Evolutionary conservation across 192 early-diverging fungal species (phyloP), one percentile per base, ranked within the genome.

Genomic region (Cladochytrium replicatum): DNA sequence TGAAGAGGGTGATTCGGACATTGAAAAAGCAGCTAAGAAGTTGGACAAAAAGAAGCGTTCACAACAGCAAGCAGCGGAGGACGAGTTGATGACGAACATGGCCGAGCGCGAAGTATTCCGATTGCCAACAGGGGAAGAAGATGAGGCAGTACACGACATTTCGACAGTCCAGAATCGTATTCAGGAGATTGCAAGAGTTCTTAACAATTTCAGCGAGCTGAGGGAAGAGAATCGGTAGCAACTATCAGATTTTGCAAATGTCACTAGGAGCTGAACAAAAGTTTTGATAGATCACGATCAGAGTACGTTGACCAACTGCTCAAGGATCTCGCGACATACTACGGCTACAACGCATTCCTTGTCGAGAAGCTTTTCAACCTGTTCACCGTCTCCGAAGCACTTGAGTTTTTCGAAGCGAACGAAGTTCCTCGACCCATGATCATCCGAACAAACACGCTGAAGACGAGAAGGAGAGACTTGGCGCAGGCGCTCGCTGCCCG

Each of bases 361-460:
- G 74, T 84, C 59, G 86, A 91, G 54, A 92, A 92, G 62, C 76
- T 97, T 4, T 83, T 94, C 64, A 74, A 94, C 53, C 69, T 95
- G 55, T 95, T 98, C 68, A 72, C 91, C 6, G 73, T 88, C 1
- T 77, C 84, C 29, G 92, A 94, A 59, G 88, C 87, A 0, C 80
- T 99, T 24, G 93, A 95, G 62, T 99, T 99, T 69, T 97, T 99
- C 55, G 96, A 99, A 61, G 92, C 96, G 44, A 99, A 99, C 71
- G 96, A 99, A 69, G 84, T 91, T 0, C 82, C 88, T 25, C 75
- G 96, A 27, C 96, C 96, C 0, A 83, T 99, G 4, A 91, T 92
- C 13, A 91, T 99, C 62, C 84, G 96, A 32, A 84, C 96, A 27
- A 99, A 99, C 69, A 99, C 93, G 11, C 69, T 99, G 15, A 87